Conservation (phyloP, 2,329 filamentous ascomycete species). For the Onygenales sp. region DNA sequence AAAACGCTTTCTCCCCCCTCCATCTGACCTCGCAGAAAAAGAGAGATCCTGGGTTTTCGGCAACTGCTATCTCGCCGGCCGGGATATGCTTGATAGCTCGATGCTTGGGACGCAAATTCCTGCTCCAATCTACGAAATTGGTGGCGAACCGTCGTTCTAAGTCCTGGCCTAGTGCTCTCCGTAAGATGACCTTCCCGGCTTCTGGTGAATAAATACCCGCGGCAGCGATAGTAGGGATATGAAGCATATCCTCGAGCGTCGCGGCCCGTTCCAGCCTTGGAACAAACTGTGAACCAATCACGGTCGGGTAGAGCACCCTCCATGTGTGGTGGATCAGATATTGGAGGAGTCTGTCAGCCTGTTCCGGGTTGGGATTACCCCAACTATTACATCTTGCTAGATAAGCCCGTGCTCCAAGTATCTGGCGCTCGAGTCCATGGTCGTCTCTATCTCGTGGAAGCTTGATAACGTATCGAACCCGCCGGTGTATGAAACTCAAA, state of each 20-base stretch:
- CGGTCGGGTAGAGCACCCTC: background rate
- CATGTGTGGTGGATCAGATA: background rate
- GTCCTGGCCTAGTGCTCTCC: background rate
- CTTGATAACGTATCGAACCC: background rate
- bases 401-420: background rate
- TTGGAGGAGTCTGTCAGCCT: background rate
- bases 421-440: background rate
- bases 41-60: too few relatives aligned
- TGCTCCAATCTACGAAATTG: too few relatives aligned
- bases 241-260: background rate
- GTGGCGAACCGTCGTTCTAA: too few relatives aligned
- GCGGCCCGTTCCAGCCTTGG: background rate
- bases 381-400: background rate
- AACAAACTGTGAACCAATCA: background rate
- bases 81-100: too few relatives aligned
- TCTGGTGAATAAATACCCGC: background rate
- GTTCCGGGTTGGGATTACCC: too few relatives aligned
- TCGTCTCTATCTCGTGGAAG: background rate
- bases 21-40: too few relatives aligned
- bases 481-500: background rate
- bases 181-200: background rate
- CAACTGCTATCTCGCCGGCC: too few relatives aligned
- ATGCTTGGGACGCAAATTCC: too few relatives aligned
- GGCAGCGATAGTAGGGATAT: background rate
- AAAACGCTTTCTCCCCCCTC: too few relatives aligned